Conservation (phyloP, 805 yeast species). For the Metschnikowia lunata region DNA sequence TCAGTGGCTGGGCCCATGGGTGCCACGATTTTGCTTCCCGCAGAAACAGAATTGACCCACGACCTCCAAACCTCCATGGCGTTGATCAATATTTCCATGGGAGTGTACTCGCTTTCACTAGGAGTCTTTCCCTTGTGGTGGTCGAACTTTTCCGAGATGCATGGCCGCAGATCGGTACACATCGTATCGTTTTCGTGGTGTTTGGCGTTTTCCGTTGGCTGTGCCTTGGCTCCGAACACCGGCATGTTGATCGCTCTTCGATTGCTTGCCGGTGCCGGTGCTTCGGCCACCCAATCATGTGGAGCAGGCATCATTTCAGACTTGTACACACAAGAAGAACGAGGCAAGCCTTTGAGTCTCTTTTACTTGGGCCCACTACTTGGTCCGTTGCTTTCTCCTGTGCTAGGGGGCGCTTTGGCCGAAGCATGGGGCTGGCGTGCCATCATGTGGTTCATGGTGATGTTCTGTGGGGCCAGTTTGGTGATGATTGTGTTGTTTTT, state of each 20-base stretch:
- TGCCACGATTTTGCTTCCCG: conserved; percentile 77
- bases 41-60: conserved; percentile 53
- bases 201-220: conserved; percentile 65
- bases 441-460: conserved; percentile 80
- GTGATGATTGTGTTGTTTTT: conserved; percentile 49
- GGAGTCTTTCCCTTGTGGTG: conserved; percentile 89
- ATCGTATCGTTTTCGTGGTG: conserved; percentile 61
- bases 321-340: conserved; percentile 56
- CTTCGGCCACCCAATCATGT: conserved; percentile 73
- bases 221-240: conserved; percentile 61
- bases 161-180: conserved; percentile 74
- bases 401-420: conserved; percentile 70
- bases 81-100: conserved; percentile 75
- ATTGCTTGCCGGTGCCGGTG: conserved; percentile 75
- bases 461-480: conserved; percentile 53
- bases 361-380: conserved; percentile 77
- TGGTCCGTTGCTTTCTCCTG: conserved; percentile 79
- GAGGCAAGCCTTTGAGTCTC: conserved; percentile 78
- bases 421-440: conserved; percentile 81
- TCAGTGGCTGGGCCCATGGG: conserved; percentile 88
- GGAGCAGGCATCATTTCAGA: conserved; percentile 90
- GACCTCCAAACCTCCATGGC: conserved; percentile 54
- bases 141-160: conserved; percentile 72
- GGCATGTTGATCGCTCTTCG: conserved; percentile 63
- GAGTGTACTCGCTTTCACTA: conserved; percentile 65